phyloP scores from a whole-genome alignment of 495 filamentous ascomycete species.

The Xanthoparmelia taractica region DNA sequence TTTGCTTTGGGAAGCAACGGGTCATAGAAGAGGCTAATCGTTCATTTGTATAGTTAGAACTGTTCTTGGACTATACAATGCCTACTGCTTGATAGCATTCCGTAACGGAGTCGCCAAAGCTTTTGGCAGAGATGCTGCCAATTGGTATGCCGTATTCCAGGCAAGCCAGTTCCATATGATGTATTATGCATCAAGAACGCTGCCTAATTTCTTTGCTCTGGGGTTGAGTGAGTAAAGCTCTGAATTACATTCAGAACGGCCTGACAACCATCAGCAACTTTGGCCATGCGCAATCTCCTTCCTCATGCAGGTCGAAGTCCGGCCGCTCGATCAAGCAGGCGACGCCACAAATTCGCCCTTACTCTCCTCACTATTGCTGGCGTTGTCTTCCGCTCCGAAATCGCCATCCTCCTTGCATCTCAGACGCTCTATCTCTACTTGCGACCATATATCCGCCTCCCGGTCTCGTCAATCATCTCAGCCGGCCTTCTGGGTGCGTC shows the following conservation, averaged over 20 bases:
- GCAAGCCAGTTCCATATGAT: conserved; percentile 85
- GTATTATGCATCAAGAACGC: conserved; percentile 84
- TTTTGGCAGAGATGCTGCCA: conserved; percentile 61
- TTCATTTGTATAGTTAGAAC: conserved; percentile 50
- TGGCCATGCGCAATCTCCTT: conserved; percentile 64
- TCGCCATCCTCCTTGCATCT: conserved; percentile 68
- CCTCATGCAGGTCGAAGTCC: conserved; percentile 38
- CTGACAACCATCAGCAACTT: conserved; percentile 44
- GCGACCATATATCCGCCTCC: conserved; percentile 46
- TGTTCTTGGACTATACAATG: conserved; percentile 73
- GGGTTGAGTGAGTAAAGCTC: conserved; percentile 51
- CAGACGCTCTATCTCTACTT: conserved; percentile 51
- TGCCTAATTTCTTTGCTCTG: conserved; percentile 98
- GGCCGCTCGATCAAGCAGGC: conserved; percentile 30
- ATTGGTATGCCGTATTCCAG: conserved; percentile 80
- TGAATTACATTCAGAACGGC: not conserved
- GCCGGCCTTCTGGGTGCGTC: conserved; percentile 60
- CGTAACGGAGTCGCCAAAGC: conserved; percentile 53
- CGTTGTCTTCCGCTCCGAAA: conserved; percentile 80
- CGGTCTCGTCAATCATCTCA: conserved; percentile 45
- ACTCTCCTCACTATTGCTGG: conserved; percentile 73
- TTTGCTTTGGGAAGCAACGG: not conserved
- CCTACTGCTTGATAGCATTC: conserved; percentile 56
- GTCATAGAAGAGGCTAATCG: not conserved
- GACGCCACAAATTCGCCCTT: conserved; percentile 49